These are phyloP conservation scores for Penicillium verhagenii DNA, from an alignment of 495 filamentous ascomycete species.

Conservation along the genomic window DNA sequence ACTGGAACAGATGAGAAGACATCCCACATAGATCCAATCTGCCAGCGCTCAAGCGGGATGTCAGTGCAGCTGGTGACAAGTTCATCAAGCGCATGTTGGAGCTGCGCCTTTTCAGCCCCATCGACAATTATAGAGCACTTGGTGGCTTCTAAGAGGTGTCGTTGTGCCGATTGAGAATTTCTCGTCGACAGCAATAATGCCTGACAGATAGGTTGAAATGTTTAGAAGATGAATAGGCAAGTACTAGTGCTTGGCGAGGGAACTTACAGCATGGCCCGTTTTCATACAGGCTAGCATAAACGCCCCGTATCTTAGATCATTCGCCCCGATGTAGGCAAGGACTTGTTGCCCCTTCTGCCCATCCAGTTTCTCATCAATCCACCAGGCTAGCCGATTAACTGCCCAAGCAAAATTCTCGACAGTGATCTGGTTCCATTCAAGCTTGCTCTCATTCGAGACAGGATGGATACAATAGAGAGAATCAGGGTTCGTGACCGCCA, in stretches of 20 bases:
- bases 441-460: neutral
- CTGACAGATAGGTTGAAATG: constrained; percentile 15
- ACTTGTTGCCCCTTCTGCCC: constrained; percentile 3
- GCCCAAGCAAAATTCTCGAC: constrained; percentile 19
- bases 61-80: neutral
- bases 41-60: neutral
- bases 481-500: neutral
- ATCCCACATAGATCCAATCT: neutral
- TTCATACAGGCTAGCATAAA: constrained; percentile 20
- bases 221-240: neutral
- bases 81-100: neutral
- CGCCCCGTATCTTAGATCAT: constrained; percentile 21
- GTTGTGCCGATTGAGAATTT: constrained; percentile 33
- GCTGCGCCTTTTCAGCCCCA: neutral
- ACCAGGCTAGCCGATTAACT: constrained; percentile 49
- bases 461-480: neutral
- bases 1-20: neutral
- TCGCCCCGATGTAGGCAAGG: constrained; percentile 25
- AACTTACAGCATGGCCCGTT: constrained; percentile 10
- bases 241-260: neutral
- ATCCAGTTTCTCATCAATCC: constrained; percentile 38
- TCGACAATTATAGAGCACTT: constrained; percentile 20
- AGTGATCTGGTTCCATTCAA: neutral
- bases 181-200: constrained; percentile 30
- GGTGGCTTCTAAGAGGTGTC: constrained; percentile 26